Evolutionary conservation across 169 alveolate species (phyloP).

Genomic region (Plasmodium falciparum): DNA sequence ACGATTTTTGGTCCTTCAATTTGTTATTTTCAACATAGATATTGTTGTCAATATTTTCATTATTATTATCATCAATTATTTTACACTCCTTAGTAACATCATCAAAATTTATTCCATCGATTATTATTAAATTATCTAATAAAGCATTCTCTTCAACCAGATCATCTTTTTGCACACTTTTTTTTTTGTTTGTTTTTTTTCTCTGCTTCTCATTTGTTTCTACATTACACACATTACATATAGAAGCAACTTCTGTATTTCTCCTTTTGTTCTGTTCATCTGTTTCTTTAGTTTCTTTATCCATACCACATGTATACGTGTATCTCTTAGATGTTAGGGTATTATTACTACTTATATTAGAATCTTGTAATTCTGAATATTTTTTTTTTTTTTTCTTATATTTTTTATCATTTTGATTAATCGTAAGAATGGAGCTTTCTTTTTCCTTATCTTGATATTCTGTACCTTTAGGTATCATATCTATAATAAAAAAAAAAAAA

Average conservation of each 20-base stretch:
- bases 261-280: constrained; percentile 15
- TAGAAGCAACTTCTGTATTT: constrained; percentile 30
- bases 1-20: background rate
- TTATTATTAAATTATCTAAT: constrained; percentile 10
- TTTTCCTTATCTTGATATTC: too few species aligned
- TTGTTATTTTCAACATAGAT: background rate
- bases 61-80: constrained; percentile 7
- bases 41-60: background rate
- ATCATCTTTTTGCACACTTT: background rate
- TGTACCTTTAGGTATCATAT: too few species aligned
- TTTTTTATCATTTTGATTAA: background rate
- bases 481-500: too few species aligned
- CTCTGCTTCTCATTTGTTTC: background rate
- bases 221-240: background rate
- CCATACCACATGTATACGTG: background rate
- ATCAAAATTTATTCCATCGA: constrained; percentile 53
- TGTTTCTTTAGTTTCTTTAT: background rate
- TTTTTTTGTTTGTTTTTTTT: background rate
- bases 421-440: too few species aligned
- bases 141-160: background rate
- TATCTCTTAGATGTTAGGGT: background rate
- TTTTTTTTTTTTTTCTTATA: background rate
- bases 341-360: background rate
- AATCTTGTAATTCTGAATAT: background rate
- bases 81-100: constrained; percentile 70